phyloP scores from a whole-genome alignment of 805 yeast genomes.

The Wickerhamomyces sydowiorum region DNA sequence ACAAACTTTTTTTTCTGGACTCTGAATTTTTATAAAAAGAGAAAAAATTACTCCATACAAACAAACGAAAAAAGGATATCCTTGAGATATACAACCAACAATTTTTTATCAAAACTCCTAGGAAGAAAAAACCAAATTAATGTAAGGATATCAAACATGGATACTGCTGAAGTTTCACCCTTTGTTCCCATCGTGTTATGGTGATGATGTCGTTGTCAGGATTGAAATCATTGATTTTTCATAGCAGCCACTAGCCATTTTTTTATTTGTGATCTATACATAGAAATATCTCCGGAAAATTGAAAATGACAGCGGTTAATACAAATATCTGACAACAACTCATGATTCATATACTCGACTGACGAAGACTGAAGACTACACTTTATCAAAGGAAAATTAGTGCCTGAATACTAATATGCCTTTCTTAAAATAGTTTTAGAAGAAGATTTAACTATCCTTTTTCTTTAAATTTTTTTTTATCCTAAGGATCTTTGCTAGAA shows the following conservation, averaged over 20 bases:
- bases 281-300: too few species aligned
- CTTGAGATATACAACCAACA: too few species aligned
- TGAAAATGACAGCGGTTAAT: too few species aligned
- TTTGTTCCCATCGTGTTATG: background rate
- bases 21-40: background rate
- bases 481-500: background rate
- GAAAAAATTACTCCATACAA: too few species aligned
- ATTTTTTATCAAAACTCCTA: too few species aligned
- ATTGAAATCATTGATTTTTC: background rate
- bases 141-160: too few species aligned
- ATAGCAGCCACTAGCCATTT: background rate
- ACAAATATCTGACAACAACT: too few species aligned
- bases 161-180: background rate
- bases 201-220: slow-evolving; percentile 1
- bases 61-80: too few species aligned
- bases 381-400: background rate
- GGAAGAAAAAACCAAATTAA: too few species aligned
- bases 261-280: background rate
- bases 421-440: background rate
- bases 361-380: background rate
- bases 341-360: background rate
- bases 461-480: background rate
- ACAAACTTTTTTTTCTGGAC: background rate
- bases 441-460: slow-evolving; percentile 1
- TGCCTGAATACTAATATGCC: background rate